A percentile compares a stretch with the other conserved stretches of the same genome.
Evolutionary conservation across 805 yeast genomes (phyloP).

Genomic region (Suhomyces sp.): DNA sequence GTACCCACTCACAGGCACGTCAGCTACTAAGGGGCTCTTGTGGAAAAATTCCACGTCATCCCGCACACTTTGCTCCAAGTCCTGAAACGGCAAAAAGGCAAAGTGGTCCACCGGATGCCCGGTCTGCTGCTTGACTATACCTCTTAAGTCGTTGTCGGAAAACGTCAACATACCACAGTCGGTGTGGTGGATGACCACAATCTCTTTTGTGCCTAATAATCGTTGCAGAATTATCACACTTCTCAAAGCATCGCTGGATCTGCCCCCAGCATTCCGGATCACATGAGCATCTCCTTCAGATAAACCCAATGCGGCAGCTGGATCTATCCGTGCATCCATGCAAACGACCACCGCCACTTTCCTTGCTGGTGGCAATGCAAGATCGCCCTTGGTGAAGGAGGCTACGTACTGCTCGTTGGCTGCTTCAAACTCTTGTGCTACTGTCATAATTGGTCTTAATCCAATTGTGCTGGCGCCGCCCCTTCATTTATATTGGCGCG

Average conservation of each 20-base stretch:
- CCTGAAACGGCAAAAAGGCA: slow-evolving; percentile 33
- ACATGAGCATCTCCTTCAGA: slow-evolving; percentile 44
- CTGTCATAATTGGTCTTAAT: slow-evolving; percentile 4
- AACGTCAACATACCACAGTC: slow-evolving; percentile 47
- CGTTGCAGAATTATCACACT: slow-evolving; percentile 40
- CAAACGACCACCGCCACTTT: slow-evolving; percentile 36
- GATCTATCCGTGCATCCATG: slow-evolving; percentile 43
- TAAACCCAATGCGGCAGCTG: slow-evolving; percentile 34
- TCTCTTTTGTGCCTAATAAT: slow-evolving; percentile 38
- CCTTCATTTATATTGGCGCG: background rate
- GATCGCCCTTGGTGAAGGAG: slow-evolving; percentile 27
- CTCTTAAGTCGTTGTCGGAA: slow-evolving; percentile 28
- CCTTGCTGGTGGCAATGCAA: slow-evolving; percentile 37
- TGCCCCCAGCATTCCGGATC: slow-evolving; percentile 44
- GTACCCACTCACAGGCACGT: slow-evolving; percentile 39
- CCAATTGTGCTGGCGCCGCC: background rate
- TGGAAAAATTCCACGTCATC: slow-evolving; percentile 35
- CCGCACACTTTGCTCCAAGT: slow-evolving; percentile 31
- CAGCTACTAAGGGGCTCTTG: slow-evolving; percentile 26
- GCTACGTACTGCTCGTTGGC: slow-evolving; percentile 20
- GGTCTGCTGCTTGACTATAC: slow-evolving; percentile 26
- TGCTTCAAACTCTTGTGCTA: slow-evolving; percentile 10
- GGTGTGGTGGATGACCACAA: slow-evolving; percentile 39
- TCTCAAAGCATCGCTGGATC: slow-evolving; percentile 39
- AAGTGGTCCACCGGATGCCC: slow-evolving; percentile 28